Base-by-base conservation (phyloP, 2,329 filamentous ascomycete species). In the Chrysoporthe cubensis region DNA sequence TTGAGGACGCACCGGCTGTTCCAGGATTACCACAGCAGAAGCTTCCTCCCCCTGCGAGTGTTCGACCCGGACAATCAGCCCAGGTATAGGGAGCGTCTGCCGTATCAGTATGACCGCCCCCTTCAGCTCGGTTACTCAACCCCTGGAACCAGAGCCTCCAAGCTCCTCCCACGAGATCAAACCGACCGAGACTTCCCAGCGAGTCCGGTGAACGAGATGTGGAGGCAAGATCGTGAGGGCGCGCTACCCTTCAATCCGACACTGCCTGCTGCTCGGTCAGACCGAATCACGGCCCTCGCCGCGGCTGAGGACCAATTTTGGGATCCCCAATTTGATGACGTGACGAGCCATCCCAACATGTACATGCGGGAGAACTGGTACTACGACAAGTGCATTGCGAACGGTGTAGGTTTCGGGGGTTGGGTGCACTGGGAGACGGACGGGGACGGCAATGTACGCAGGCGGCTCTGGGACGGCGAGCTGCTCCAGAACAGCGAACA, bases 11-110 rank as follows among this genome's bases (percentile, higher is more conserved):
- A 82, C 63, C 68, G 68, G 44, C 9, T 78, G 2, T 80, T 77
- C 56, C 75, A 82, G 66, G 48, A 76, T 44, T 76, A 78, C 62
- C 74, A 81, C 68, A 78, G 79, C 68, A 73, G 73, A 1, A 73
- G 71, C 9, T 66, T 73, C 46, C 70, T 80, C 18, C 71, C 72
- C 1, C 68, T 78, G 59, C 60, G 71, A 6, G 75, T 78, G n/a
- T 67, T 71, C 2, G 11, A 50, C 48, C 34, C 71, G 62, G 66
- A 71, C 62, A 26, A 63, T 18, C 18, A 72, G 21, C 78, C 76
- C 50, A 73, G 72, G 66, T 74, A 72, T 42, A 69, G 77, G 18
- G 76, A 75, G 2, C 74, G 71, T 0, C 71, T 78, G 26, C 64
- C 65, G 58, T 73, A 71, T n/a, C 48, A 64, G 40, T 61, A 59